Evolutionary conservation across 768 basidiomycete genomes (phyloP).

Genomic region (Serendipita indica): DNA sequence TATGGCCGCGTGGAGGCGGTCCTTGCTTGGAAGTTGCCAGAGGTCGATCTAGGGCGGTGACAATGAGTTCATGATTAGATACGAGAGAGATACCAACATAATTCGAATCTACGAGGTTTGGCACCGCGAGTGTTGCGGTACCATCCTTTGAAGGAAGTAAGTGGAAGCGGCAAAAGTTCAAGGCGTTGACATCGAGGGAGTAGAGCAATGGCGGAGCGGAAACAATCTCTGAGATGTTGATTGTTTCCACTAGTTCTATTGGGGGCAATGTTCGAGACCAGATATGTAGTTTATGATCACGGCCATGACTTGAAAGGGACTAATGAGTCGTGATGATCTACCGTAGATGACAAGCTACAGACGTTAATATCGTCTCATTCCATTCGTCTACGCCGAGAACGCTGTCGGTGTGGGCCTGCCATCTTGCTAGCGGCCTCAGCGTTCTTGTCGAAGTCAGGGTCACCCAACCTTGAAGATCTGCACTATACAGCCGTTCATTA

Average conservation of each 20-base stretch:
- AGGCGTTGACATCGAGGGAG: constrained; percentile 78
- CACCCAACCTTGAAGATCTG: constrained; percentile 65
- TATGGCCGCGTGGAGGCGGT: constrained; percentile 72
- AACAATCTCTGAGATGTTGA: constrained; percentile 16
- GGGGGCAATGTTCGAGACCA: constrained; percentile 40
- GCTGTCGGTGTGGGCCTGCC: constrained; percentile 67
- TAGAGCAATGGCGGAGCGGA: constrained; percentile 39
- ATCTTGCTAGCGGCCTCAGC: constrained; percentile 55
- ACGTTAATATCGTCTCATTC: constrained; percentile 60
- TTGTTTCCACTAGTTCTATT: constrained; percentile 41
- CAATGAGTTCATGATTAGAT: not conserved
- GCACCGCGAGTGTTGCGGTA: constrained; percentile 57
- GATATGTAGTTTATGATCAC: constrained; percentile 75
- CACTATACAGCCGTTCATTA: constrained; percentile 75
- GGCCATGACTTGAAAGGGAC: constrained; percentile 42
- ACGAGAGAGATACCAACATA: constrained; percentile 14
- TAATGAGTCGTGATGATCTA: not conserved
- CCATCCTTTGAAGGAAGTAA: constrained; percentile 28
- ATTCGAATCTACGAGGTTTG: constrained; percentile 84
- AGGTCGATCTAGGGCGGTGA: constrained; percentile 59
- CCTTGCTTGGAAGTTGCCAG: constrained; percentile 56
- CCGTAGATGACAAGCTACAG: constrained; percentile 22
- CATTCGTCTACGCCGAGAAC: constrained; percentile 71
- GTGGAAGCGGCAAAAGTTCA: constrained; percentile 88
- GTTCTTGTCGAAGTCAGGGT: constrained; percentile 60